Conservation (phyloP, 208 protist species). For the Trypanosoma avium region DNA sequence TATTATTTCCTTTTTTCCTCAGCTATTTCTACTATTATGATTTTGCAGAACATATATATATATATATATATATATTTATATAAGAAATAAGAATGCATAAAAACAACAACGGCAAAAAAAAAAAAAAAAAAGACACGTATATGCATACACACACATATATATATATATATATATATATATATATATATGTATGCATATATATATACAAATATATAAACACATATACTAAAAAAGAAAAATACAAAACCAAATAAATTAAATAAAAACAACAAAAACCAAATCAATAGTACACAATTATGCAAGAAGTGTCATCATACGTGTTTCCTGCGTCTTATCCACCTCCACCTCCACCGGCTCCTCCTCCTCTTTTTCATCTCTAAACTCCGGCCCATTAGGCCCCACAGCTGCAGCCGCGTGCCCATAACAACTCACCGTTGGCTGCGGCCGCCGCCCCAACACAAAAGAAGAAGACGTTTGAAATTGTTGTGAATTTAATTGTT, state of each 20-base stretch:
- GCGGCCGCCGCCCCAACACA: slow-evolving; percentile 16
- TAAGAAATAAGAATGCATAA: too few species aligned
- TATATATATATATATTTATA: too few species aligned
- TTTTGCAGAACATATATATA: too few species aligned
- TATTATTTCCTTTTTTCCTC: too few species aligned
- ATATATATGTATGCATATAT: slow-evolving; percentile 9
- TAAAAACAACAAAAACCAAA: slow-evolving; percentile 33
- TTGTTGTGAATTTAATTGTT: too few species aligned
- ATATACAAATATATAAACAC: neutral
- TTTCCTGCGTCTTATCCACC: neutral
- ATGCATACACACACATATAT: slow-evolving; percentile 2
- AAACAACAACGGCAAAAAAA: too few species aligned
- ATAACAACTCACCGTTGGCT: slow-evolving; percentile 48
- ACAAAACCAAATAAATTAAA: slow-evolving; percentile 1
- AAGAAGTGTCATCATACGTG: too few species aligned
- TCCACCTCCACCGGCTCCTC: neutral
- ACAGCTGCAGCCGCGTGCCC: slow-evolving; percentile 36
- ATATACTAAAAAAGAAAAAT: neutral
- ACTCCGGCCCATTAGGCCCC: slow-evolving; percentile 45
- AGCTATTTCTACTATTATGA: too few species aligned
- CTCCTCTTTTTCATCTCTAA: slow-evolving; percentile 33
- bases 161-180: slow-evolving; percentile 23
- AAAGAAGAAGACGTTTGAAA: neutral
- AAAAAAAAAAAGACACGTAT: slow-evolving; percentile 6
- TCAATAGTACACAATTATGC: too few species aligned